Conservation (phyloP, 345 rosid genomes). For the Eucalyptus camaldulensis region DNA sequence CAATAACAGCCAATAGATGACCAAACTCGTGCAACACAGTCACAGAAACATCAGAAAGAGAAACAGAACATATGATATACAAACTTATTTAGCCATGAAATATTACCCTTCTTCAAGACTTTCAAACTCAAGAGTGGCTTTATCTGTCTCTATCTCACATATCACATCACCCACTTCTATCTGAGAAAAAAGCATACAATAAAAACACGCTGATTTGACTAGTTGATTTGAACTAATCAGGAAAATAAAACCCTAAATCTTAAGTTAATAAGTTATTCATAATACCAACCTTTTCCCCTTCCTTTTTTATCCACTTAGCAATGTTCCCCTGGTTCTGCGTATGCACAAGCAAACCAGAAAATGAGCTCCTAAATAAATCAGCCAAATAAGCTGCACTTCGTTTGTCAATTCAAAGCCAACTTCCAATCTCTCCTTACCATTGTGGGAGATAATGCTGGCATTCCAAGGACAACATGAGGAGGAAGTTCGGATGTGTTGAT, state of each 20-base stretch:
- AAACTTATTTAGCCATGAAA: neutral
- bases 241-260: neutral
- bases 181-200: constrained; percentile 32
- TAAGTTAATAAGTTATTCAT: neutral
- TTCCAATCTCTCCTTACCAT: constrained; percentile 42
- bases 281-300: constrained; percentile 87
- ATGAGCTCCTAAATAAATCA: neutral
- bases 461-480: constrained; percentile 72
- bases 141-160: constrained; percentile 98
- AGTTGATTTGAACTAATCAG: neutral
- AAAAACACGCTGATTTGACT: neutral
- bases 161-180: constrained; percentile 94
- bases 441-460: constrained; percentile 99
- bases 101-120: constrained; percentile 91
- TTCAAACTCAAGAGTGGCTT: constrained; percentile 96
- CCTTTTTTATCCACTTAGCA: constrained; percentile 79
- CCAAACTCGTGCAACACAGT: neutral
- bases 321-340: constrained; percentile 85
- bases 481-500: constrained; percentile 47
- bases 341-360: constrained; percentile 4
- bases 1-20: neutral
- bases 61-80: neutral
- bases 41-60: neutral
- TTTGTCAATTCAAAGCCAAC: neutral
- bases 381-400: neutral